These are phyloP conservation scores for Mallotus nudiflorus DNA, from an alignment of 345 rosid species.

Conservation along the genomic window DNA sequence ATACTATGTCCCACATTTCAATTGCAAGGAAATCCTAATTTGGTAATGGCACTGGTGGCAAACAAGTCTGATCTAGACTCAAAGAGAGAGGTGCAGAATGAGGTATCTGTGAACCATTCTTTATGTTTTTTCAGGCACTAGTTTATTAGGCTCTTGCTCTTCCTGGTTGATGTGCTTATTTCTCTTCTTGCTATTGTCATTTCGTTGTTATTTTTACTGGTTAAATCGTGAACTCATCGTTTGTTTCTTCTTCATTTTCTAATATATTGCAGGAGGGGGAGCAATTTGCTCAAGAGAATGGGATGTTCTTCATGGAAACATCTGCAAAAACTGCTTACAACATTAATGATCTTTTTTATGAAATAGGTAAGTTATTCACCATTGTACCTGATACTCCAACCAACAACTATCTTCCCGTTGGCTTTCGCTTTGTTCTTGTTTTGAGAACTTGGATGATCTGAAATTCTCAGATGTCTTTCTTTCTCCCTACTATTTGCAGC, in stretches of 20 bases:
- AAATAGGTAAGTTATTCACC: slow-evolving; percentile 31
- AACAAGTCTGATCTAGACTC: slow-evolving; percentile 41
- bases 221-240: too few relatives aligned
- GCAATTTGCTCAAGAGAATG: slow-evolving; percentile 43
- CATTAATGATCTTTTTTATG: slow-evolving; percentile 41
- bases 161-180: too few relatives aligned
- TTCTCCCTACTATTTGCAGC: slow-evolving; percentile 35
- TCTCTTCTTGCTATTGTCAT: too few relatives aligned
- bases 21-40: slow-evolving; percentile 34
- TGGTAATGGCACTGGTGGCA: slow-evolving; percentile 46
- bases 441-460: not conserved
- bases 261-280: slow-evolving; percentile 31
- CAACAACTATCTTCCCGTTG: too few relatives aligned
- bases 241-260: not conserved
- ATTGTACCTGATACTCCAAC: not conserved
- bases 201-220: not conserved
- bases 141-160: not conserved
- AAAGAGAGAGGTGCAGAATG: slow-evolving; percentile 35
- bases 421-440: not conserved
- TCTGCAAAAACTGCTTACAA: slow-evolving; percentile 44
- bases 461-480: not conserved
- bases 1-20: not conserved
- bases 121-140: not conserved
- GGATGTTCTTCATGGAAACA: slow-evolving; percentile 45
- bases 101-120: slow-evolving; percentile 31